Evolutionary conservation across 768 basidiomycete genomes (phyloP).

Genomic region (Tephrocybe rancida): DNA sequence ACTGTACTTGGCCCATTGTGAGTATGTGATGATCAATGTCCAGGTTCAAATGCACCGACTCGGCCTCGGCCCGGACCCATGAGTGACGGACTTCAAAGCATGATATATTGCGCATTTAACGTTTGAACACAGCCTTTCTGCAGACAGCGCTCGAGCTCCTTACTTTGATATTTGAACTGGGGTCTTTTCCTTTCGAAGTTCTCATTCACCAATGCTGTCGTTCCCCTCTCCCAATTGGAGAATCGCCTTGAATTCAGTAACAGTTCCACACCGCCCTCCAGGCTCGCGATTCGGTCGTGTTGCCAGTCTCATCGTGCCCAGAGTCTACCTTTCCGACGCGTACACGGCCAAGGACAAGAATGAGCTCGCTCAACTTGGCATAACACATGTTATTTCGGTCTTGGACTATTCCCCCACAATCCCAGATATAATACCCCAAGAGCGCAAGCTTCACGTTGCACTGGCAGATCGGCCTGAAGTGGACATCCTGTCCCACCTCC

Average conservation of each 20-base stretch:
- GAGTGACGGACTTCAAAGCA: too few species aligned
- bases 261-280: conserved; percentile 14
- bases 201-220: conserved; percentile 28
- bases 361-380: conserved; percentile 55
- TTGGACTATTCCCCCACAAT: conserved; percentile 52
- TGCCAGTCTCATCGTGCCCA: conserved; percentile 43
- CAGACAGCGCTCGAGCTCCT: too few species aligned
- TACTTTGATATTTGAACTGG: too few species aligned
- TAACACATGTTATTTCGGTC: conserved; percentile 75
- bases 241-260: conserved; percentile 4
- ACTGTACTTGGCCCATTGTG: conserved; percentile 9
- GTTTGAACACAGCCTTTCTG: too few species aligned
- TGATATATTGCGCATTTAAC: too few species aligned
- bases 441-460: conserved; percentile 50
- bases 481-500: conserved; percentile 36
- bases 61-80: too few species aligned
- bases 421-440: conserved; percentile 44
- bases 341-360: conserved; percentile 52
- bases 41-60: too few species aligned
- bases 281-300: conserved; percentile 14
- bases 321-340: conserved; percentile 67
- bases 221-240: conserved; percentile 35
- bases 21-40: not conserved
- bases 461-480: conserved; percentile 30
- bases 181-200: not conserved